Evolutionary conservation across 257 asterid genomes (phyloP), one percentile per base, ranked within the genome.

Genomic region (Buddleja alternifolia): DNA sequence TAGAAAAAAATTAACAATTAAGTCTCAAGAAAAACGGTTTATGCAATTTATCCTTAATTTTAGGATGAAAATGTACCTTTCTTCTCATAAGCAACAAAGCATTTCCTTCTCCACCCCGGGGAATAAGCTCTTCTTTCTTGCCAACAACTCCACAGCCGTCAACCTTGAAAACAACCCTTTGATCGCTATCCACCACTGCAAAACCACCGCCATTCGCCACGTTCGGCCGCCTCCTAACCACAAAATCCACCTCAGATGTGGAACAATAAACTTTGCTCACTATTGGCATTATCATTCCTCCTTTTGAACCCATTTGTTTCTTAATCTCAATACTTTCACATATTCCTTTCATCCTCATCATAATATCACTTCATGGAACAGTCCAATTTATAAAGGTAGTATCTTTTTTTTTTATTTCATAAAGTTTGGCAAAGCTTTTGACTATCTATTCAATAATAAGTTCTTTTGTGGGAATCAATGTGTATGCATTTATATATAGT

Each of bases 161-260:
- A 24, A 86, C 88, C 25, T 70, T 78, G 63, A 89, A 92, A 23
- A 84, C 69, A 24, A 79, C 70, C 66, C 69, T 72, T 14, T 88
- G 95, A 59, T 25, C 32, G 19, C 62, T 8, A 55, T 89, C 90
- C 0, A 84, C 75, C 70, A 82, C 97, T 75, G 63, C 88, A 61
- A 92, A 83, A 25, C 98, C 98, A 1, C 98, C 98, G 14, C 98
- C 98, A 59, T 71, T 86, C 21, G 74, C 96, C 76, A 87, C 96
- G 20, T 73, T 84, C 4, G 98, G 98, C 70, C 97, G 77, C 72
- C 85, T 68, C 77, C 98, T 68, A 34, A 92, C 96, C 19, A 67
- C 75, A 6, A 86, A 80, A 60, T 84, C 81, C 55, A 74, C 81
- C 70, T 84, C 90, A 3, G 79, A 70, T 7, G 82, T 59, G 39